Conservation (phyloP, 306 rosid species). For the Glycine tomentella region DNA sequence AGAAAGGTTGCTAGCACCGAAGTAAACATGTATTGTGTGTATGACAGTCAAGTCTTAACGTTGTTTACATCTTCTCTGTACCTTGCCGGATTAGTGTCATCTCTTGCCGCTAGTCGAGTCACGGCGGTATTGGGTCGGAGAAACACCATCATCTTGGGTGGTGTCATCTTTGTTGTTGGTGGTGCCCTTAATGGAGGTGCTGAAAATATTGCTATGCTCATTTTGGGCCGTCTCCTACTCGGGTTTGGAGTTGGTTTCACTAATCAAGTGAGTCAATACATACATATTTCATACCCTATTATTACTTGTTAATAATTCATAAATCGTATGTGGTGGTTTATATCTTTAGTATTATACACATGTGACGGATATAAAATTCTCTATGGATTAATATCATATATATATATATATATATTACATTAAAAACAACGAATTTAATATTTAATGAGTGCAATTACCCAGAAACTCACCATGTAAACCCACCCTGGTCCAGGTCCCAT, state of each 20-base stretch:
- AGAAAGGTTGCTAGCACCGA: constrained; percentile 51
- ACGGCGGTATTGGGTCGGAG: constrained; percentile 53
- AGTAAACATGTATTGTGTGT: constrained; percentile 63
- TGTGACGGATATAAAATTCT: too few relatives aligned
- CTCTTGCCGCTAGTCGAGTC: constrained; percentile 66
- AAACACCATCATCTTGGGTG: constrained; percentile 68
- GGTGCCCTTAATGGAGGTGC: constrained; percentile 73
- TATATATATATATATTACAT: too few relatives aligned
- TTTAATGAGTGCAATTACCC: too few relatives aligned
- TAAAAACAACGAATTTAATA: too few relatives aligned
- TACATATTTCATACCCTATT: not conserved
- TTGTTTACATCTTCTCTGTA: constrained; percentile 77
- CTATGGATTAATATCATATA: too few relatives aligned
- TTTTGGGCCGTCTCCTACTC: constrained; percentile 75
- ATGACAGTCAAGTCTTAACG: constrained; percentile 71
- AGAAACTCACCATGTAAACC: too few relatives aligned
- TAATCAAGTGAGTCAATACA: constrained; percentile 60
- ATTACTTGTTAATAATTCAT: not conserved
- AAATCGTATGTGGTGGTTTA: not conserved
- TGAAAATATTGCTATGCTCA: constrained; percentile 68
- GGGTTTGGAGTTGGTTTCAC: constrained; percentile 84
- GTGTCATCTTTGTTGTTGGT: constrained; percentile 62
- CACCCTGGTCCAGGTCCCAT: too few relatives aligned
- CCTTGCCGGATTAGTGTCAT: constrained; percentile 65
- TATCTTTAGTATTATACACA: too few relatives aligned